phyloP scores from a whole-genome alignment of 352 stramenopile species.

The Salisapilia sapeloensis region DNA sequence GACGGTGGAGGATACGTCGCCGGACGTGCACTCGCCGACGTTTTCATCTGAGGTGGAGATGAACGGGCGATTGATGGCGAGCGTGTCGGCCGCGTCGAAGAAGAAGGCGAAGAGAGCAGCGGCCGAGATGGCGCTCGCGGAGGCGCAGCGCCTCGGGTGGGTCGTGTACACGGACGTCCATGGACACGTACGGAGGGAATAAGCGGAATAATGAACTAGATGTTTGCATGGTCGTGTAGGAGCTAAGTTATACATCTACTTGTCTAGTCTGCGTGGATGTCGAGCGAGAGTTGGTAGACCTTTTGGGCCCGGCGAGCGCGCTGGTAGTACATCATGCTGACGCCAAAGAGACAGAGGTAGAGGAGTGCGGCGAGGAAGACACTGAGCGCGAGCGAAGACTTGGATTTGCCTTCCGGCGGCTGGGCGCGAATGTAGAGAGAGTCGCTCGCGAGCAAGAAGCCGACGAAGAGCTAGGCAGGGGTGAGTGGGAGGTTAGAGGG shows the following conservation, averaged over 20 bases:
- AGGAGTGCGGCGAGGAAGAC: conserved; percentile 78
- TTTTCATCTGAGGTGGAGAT: conserved; percentile 36
- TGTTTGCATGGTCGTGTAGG: conserved; percentile 1
- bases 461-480: conserved; percentile 47
- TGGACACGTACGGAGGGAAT: not conserved
- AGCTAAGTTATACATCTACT: conserved; percentile 11
- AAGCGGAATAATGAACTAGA: not conserved
- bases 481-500: not conserved
- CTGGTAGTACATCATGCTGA: conserved; percentile 76
- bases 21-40: conserved; percentile 8
- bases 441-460: conserved; percentile 71
- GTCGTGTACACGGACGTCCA: conserved; percentile 10
- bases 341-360: conserved; percentile 73
- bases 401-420: conserved; percentile 59
- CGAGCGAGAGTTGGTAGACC: conserved; percentile 77
- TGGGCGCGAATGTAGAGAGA: conserved; percentile 78
- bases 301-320: conserved; percentile 62
- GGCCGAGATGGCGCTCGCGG: conserved; percentile 48
- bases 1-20: conserved; percentile 26
- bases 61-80: conserved; percentile 18
- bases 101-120: conserved; percentile 65
- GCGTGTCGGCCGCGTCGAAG: conserved; percentile 34
- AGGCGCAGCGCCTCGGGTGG: too few relatives aligned
- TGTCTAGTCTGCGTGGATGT: conserved; percentile 70
- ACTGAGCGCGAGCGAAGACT: conserved; percentile 67